These are phyloP conservation scores for Phaffomyces thermotolerans DNA, from an alignment of 805 yeast genomes.

Conservation along the genomic window DNA sequence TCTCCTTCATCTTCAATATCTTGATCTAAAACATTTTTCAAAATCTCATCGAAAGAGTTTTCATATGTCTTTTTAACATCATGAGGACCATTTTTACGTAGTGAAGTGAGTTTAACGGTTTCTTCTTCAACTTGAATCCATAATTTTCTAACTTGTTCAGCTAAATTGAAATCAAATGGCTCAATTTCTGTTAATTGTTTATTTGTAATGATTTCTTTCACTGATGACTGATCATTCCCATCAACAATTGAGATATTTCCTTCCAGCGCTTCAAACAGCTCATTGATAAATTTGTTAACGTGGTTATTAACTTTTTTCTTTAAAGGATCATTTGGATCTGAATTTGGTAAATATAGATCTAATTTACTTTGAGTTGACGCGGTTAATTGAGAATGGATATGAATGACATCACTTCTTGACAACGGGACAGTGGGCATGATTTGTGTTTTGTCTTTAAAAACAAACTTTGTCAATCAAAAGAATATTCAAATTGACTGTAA, in stretches of 20 bases:
- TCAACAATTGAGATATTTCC: constrained; percentile 47
- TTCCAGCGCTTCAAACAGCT: constrained; percentile 50
- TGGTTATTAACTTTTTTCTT: constrained; percentile 35
- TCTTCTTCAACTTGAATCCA: constrained; percentile 56
- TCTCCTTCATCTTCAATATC: constrained; percentile 4
- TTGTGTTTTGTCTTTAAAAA: no score
- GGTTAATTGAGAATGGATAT: constrained; percentile 38
- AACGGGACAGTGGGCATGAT: constrained; percentile 23
- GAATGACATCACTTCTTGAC: constrained; percentile 44
- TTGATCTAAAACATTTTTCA: constrained; percentile 1
- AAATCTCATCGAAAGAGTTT: constrained; percentile 28
- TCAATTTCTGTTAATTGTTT: constrained; percentile 35
- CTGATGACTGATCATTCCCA: constrained; percentile 31
- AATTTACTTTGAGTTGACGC: constrained; percentile 38
- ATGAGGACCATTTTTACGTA: constrained; percentile 47
- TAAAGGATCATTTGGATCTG: constrained; percentile 36
- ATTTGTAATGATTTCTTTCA: background rate
- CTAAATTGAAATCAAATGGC: constrained; percentile 62
- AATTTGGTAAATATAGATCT: constrained; percentile 39
- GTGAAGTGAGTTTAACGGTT: constrained; percentile 47
- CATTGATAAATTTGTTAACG: constrained; percentile 40
- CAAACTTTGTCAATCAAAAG: no score
- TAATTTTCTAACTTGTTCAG: constrained; percentile 48
- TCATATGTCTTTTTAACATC: constrained; percentile 32
- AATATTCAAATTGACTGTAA: no score